Conservation (phyloP, 2,329 filamentous ascomycete genomes). For the Hyphodiscus sp. region DNA sequence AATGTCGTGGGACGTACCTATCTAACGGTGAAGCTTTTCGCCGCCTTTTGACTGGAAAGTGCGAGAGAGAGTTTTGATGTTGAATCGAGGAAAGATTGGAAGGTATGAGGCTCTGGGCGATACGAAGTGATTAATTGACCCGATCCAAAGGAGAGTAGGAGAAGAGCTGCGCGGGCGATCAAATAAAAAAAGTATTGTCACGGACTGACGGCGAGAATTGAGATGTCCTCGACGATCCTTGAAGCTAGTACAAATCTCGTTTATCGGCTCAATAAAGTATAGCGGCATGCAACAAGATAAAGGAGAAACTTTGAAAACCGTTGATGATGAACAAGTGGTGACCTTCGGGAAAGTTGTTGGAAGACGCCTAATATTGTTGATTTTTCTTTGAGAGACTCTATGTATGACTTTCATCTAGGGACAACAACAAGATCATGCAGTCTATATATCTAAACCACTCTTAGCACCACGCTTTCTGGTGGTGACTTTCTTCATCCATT, state of each 20-base stretch:
- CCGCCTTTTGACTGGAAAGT: background rate
- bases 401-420: background rate
- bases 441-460: background rate
- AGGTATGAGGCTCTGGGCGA: background rate
- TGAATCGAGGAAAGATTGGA: background rate
- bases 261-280: background rate
- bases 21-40: background rate
- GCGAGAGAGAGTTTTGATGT: background rate
- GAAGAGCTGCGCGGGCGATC: background rate
- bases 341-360: background rate
- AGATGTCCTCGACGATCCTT: background rate
- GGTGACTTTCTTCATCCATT: background rate
- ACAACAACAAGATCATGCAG: background rate
- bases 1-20: background rate
- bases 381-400: background rate
- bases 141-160: background rate
- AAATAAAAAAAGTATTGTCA: background rate
- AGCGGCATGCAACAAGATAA: background rate
- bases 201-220: background rate
- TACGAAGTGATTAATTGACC: background rate
- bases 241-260: too few relatives aligned
- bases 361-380: background rate
- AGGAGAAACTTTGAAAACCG: background rate
- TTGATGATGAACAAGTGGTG: too few relatives aligned
- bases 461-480: background rate